A percentile compares a stretch with the other conserved stretches of the same genome.
phyloP scores from a whole-genome alignment of 495 filamentous ascomycete genomes.

The Penicillium arizonense region DNA sequence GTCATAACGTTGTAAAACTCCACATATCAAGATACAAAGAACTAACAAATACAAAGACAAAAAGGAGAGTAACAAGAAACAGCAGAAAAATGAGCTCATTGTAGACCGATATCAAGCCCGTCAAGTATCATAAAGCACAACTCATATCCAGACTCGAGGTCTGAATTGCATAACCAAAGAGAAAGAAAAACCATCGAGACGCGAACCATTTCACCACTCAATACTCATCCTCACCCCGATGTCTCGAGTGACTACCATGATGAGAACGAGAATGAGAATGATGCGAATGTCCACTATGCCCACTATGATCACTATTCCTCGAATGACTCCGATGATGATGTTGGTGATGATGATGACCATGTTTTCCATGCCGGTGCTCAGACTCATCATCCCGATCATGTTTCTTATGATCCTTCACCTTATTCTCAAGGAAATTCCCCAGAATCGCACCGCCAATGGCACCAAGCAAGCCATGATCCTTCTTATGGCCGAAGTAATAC shows the following conservation, averaged over 20 bases:
- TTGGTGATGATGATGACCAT: conserved; percentile 17
- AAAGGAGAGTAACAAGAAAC: background rate
- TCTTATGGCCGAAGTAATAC: conserved; percentile 46
- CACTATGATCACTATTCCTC: conserved; percentile 7
- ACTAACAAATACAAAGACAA: too few species aligned
- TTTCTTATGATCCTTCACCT: conserved; percentile 32
- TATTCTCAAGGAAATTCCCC: conserved; percentile 44
- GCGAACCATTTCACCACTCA: background rate
- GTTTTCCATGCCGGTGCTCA: conserved; percentile 17
- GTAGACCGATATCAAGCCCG: background rate
- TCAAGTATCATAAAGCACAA: background rate
- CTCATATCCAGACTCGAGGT: background rate
- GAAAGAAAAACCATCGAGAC: background rate
- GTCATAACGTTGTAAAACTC: too few species aligned
- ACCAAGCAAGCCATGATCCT: conserved; percentile 46
- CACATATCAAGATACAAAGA: too few species aligned
- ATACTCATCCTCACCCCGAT: conserved; percentile 1
- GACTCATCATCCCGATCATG: conserved; percentile 10
- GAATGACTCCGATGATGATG: conserved; percentile 28
- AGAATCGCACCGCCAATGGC: conserved; percentile 49
- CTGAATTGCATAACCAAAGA: background rate
- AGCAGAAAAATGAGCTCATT: background rate
- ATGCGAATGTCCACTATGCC: background rate
- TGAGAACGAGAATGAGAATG: background rate
- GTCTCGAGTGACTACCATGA: conserved; percentile 1